Percentiles rank a stretch among this genome's conserved stretches.
Conservation (phyloP, 805 yeast species). For the Candida berthetii region DNA sequence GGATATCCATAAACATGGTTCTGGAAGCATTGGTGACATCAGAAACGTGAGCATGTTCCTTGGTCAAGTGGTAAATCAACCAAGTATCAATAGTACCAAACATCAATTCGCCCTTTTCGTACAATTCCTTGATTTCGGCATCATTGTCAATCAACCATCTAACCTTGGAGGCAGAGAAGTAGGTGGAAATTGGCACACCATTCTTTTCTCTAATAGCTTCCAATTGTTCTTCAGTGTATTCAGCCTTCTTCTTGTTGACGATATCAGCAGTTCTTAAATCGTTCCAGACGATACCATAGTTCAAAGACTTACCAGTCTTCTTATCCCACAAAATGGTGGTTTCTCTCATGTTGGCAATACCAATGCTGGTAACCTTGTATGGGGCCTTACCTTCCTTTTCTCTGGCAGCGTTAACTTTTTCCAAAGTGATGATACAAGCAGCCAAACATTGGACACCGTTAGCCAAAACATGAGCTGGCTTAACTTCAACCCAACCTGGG, state of each 20-base stretch:
- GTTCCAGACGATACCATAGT: constrained; percentile 90
- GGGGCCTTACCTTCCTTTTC: constrained; percentile 37
- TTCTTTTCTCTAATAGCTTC: constrained; percentile 55
- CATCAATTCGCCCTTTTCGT: constrained; percentile 74
- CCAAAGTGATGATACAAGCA: constrained; percentile 51
- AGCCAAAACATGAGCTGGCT: constrained; percentile 75
- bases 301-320: constrained; percentile 68
- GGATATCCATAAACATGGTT: constrained; percentile 83
- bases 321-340: constrained; percentile 87
- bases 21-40: constrained; percentile 92
- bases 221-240: constrained; percentile 47
- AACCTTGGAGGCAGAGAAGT: constrained; percentile 85
- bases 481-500: constrained; percentile 94
- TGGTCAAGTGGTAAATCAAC: constrained; percentile 81
- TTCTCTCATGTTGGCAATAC: constrained; percentile 95
- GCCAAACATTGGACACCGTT: constrained; percentile 78
- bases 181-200: constrained; percentile 87
- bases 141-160: constrained; percentile 86
- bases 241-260: constrained; percentile 54
- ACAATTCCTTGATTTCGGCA: constrained; percentile 55
- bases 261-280: constrained; percentile 81
- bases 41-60: constrained; percentile 63
- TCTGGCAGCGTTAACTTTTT: constrained; percentile 48
- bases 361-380: constrained; percentile 66
- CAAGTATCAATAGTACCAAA: constrained; percentile 95